These are phyloP conservation scores for Claviceps sp. DNA, from an alignment of 2,329 filamentous ascomycete genomes.

Conservation along the genomic window DNA sequence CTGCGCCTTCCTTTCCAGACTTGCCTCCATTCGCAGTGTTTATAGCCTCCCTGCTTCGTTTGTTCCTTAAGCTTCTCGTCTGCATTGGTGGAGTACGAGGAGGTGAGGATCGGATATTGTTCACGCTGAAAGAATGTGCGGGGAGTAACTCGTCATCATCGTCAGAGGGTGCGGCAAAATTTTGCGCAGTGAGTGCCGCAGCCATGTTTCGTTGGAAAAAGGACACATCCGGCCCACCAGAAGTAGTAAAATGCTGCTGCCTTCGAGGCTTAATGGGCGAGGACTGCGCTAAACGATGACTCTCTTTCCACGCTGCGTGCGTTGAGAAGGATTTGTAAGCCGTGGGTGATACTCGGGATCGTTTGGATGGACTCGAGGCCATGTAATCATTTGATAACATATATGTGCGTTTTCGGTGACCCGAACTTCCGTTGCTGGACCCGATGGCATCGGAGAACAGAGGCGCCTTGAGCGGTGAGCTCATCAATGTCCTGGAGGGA, in stretches of 20 bases:
- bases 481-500: slow-evolving; percentile 56
- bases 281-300: slow-evolving; percentile 66
- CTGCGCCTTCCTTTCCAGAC: slow-evolving; percentile 65
- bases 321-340: slow-evolving; percentile 42
- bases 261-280: slow-evolving; percentile 72
- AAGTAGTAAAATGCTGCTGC: slow-evolving; percentile 61
- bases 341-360: slow-evolving; percentile 51
- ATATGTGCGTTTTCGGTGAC: slow-evolving; percentile 52
- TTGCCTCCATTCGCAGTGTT: slow-evolving; percentile 36
- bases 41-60: slow-evolving; percentile 34
- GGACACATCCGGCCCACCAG: slow-evolving; percentile 58
- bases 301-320: slow-evolving; percentile 60
- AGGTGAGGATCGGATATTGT: slow-evolving; percentile 61
- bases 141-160: slow-evolving; percentile 78
- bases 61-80: slow-evolving; percentile 32
- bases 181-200: slow-evolving; percentile 45
- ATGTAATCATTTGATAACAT: slow-evolving; percentile 43
- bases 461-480: slow-evolving; percentile 70
- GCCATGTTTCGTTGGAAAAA: slow-evolving; percentile 65
- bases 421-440: slow-evolving; percentile 54
- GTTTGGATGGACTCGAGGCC: slow-evolving; percentile 50
- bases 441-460: slow-evolving; percentile 75
- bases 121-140: slow-evolving; percentile 55
- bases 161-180: slow-evolving; percentile 52
- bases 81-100: slow-evolving; percentile 69